Percentiles rank a stretch among this genome's conserved stretches.
Conservation (phyloP, 2,329 filamentous ascomycete genomes). For the Sporothrix luriei region DNA sequence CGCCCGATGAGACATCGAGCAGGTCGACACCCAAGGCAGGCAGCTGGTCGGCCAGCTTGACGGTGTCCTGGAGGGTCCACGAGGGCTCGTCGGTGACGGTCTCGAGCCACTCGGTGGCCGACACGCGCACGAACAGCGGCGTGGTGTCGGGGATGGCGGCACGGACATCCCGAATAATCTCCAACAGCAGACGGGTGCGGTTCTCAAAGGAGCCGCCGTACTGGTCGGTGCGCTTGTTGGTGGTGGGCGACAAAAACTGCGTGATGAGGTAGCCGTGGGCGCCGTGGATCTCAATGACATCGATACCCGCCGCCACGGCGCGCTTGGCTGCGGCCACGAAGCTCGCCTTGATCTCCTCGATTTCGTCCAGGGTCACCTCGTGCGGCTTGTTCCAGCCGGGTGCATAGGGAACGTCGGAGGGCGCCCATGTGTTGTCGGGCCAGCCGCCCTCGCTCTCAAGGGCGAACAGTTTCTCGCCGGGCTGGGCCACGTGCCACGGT, state of each 20-base stretch:
- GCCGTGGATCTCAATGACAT: slow-evolving; percentile 70
- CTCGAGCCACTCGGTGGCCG: slow-evolving; percentile 66
- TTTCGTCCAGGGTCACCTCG: slow-evolving; percentile 69
- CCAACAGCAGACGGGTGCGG: slow-evolving; percentile 62
- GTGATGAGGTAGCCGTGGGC: slow-evolving; percentile 69
- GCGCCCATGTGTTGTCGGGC: slow-evolving; percentile 58
- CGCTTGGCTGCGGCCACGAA: slow-evolving; percentile 63
- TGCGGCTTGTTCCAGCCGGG: slow-evolving; percentile 63
- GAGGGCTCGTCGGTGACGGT: slow-evolving; percentile 44
- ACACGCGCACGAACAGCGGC: slow-evolving; percentile 62
- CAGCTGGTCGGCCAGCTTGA: slow-evolving; percentile 68
- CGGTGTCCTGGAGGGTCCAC: slow-evolving; percentile 72
- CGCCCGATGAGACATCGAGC: slow-evolving; percentile 78
- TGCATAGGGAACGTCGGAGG: slow-evolving; percentile 61
- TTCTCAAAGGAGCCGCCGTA: slow-evolving; percentile 70
- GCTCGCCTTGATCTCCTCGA: slow-evolving; percentile 63
- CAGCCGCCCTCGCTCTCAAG: slow-evolving; percentile 57
- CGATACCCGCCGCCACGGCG: slow-evolving; percentile 70
- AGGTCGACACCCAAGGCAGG: slow-evolving; percentile 76
- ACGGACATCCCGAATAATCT: slow-evolving; percentile 56
- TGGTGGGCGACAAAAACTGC: slow-evolving; percentile 64
- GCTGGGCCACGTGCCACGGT: slow-evolving; percentile 63
- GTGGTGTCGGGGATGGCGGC: slow-evolving; percentile 55
- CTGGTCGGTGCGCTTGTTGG: slow-evolving; percentile 63
- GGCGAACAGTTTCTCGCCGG: slow-evolving; percentile 54